These are phyloP conservation scores for Gnetum montanum DNA, from an alignment of 75 land plant species.

Conservation along the genomic window DNA sequence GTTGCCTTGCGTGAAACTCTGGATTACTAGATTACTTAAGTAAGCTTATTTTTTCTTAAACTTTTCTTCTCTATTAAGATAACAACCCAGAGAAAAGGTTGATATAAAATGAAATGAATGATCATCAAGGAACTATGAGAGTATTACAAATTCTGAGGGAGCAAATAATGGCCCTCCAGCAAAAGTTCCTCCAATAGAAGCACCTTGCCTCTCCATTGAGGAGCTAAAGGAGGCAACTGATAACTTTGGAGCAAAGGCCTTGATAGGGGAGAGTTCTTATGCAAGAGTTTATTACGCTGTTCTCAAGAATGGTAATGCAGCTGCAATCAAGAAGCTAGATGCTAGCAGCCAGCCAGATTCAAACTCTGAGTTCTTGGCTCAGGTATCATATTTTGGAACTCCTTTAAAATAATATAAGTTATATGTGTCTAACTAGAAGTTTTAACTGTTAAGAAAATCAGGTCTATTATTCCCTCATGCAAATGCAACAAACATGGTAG, in stretches of 20 bases:
- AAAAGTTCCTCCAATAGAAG: constrained; percentile 52
- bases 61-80: neutral
- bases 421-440: no score
- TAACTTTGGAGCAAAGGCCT: constrained; percentile 67
- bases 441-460: no score
- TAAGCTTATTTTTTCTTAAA: neutral
- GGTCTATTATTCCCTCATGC: no score
- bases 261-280: constrained; percentile 85
- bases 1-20: neutral
- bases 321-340: constrained; percentile 77
- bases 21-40: neutral
- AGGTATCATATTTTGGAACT: constrained; percentile 22
- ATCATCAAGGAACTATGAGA: constrained; percentile 15
- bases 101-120: no score
- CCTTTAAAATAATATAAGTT: no score
- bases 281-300: constrained; percentile 72
- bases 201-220: constrained; percentile 47
- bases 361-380: constrained; percentile 54
- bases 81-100: no score
- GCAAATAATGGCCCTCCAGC: constrained; percentile 19
- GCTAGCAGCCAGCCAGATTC: constrained; percentile 58
- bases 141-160: constrained; percentile 30
- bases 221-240: constrained; percentile 71
- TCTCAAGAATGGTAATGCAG: constrained; percentile 41
- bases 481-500: no score